Conservation (phyloP, 345 rosid species). For the Pseudoturritis turrita region DNA sequence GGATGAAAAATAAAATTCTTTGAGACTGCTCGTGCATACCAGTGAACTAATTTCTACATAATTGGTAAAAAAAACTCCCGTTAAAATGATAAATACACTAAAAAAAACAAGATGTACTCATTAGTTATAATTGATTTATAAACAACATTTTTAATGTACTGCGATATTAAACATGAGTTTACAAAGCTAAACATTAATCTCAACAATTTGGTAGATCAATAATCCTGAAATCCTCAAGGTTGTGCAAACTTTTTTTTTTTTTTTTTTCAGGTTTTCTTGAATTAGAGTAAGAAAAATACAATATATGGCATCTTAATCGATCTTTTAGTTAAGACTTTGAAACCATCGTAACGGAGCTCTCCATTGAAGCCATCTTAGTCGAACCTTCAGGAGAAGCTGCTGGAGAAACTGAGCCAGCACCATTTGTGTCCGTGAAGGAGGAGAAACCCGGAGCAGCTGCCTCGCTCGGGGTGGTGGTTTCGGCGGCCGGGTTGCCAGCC, state of each 20-base stretch:
- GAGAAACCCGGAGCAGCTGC: conserved; percentile 7
- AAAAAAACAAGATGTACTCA: too few relatives aligned
- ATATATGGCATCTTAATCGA: conserved; percentile 3
- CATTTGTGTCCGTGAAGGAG: conserved; percentile 10
- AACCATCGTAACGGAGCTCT: neutral
- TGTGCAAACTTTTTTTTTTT: neutral
- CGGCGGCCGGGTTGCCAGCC: neutral
- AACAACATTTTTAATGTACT: conserved; percentile 17
- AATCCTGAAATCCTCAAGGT: neutral
- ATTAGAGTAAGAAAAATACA: conserved; percentile 21
- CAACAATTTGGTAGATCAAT: conserved; percentile 25
- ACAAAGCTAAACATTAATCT: conserved; percentile 25
- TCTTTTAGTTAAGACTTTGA: conserved; percentile 7
- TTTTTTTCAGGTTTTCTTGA: neutral
- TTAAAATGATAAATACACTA: too few relatives aligned
- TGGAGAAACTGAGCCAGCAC: conserved; percentile 9
- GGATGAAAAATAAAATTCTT: neutral
- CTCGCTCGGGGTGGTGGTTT: neutral
- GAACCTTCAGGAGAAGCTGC: conserved; percentile 8
- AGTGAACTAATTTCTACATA: conserved; percentile 8
- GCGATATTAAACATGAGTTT: conserved; percentile 20
- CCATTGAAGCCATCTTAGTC: neutral
- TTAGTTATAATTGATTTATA: conserved; percentile 3
- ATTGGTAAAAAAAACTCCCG: neutral
- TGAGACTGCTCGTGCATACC: neutral